phyloP scores from a whole-genome alignment of 495 filamentous ascomycete species.

The Massariosphaeria phaeospora region DNA sequence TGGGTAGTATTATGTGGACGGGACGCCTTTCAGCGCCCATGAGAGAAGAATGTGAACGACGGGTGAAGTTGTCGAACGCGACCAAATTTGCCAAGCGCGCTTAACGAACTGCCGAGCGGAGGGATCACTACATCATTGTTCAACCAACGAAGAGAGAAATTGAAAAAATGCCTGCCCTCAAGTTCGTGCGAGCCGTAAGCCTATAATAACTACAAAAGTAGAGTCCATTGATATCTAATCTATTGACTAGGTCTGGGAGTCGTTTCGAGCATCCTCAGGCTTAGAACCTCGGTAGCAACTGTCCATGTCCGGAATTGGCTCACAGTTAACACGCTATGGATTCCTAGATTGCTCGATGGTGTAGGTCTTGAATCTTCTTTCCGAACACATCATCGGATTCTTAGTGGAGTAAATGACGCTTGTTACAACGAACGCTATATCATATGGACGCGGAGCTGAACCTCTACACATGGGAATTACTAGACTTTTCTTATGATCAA shows the following conservation, averaged over 20 bases:
- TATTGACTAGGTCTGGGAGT: conserved; percentile 62
- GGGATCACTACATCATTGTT: conserved; percentile 8
- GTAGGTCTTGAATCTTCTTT: conserved; percentile 27
- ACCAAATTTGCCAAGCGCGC: not conserved
- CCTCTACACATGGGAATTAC: not conserved
- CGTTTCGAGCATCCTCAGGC: conserved; percentile 78
- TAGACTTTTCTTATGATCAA: not conserved
- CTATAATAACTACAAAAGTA: not conserved
- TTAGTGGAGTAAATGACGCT: too few relatives aligned
- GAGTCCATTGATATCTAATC: not conserved
- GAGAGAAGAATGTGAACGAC: not conserved
- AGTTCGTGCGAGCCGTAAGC: conserved; percentile 44
- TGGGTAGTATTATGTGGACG: not conserved
- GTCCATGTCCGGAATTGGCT: conserved; percentile 10
- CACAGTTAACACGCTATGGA: too few relatives aligned
- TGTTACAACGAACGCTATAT: too few relatives aligned
- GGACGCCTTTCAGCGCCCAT: not conserved
- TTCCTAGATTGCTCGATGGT: conserved; percentile 36
- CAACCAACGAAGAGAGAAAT: not conserved
- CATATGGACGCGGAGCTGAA: too few relatives aligned
- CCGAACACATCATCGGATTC: too few relatives aligned
- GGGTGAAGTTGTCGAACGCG: not conserved
- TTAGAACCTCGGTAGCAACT: conserved; percentile 73
- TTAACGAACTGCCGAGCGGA: conserved; percentile 17
- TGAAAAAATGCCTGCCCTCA: conserved; percentile 41